These are phyloP conservation scores for Ephemerocybe angulata DNA, from an alignment of 768 basidiomycete genomes.

Conservation along the genomic window DNA sequence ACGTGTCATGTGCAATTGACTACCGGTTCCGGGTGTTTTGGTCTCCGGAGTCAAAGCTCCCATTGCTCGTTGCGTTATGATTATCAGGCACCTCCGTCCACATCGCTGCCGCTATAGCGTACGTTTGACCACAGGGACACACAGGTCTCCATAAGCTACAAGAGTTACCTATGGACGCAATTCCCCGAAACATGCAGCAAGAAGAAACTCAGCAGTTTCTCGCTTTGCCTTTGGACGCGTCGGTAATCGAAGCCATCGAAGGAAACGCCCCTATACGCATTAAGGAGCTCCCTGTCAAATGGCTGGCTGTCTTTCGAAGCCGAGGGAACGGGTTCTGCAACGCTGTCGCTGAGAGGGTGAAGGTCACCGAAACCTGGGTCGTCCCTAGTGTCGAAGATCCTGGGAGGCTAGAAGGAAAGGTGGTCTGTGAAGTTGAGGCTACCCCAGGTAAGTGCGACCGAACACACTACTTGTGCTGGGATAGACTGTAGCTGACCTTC, in stretches of 20 bases:
- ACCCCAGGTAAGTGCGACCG: slow-evolving; percentile 36
- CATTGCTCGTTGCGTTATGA: no score
- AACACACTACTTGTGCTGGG: neutral
- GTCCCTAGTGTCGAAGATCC: slow-evolving; percentile 33
- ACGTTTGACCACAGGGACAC: neutral
- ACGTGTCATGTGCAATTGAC: no score
- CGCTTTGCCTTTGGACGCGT: slow-evolving; percentile 18
- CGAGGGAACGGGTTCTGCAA: slow-evolving; percentile 29
- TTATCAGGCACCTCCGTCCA: no score
- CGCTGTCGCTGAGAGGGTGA: slow-evolving; percentile 23
- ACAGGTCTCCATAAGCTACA: neutral
- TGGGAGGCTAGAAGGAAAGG: slow-evolving; percentile 30
- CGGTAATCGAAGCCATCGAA: slow-evolving; percentile 22
- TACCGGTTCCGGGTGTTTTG: no score
- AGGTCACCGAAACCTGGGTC: slow-evolving; percentile 40
- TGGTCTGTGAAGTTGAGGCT: slow-evolving; percentile 41
- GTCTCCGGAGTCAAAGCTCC: no score
- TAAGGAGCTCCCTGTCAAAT: slow-evolving; percentile 36
- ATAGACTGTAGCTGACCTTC: neutral
- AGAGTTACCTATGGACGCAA: neutral
- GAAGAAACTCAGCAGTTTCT: slow-evolving; percentile 14
- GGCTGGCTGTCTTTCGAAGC: slow-evolving; percentile 31
- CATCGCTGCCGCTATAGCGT: no score
- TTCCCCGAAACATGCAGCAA: neutral
- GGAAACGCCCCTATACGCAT: slow-evolving; percentile 35